Conservation (phyloP, 2,329 filamentous ascomycete species). For the Paecilomyces formosus region DNA sequence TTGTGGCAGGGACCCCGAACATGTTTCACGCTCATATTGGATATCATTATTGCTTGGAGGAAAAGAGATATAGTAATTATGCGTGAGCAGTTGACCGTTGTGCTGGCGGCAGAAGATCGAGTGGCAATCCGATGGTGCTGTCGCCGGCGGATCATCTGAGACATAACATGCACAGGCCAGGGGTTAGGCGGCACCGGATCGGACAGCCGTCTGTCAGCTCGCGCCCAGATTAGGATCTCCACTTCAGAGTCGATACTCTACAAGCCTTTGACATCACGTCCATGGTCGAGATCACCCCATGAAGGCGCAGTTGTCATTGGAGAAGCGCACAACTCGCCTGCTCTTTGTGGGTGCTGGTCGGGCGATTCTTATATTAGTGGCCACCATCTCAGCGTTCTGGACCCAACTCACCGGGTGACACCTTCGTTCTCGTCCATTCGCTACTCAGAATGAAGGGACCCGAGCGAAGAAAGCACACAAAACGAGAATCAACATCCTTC, state of each 20-base stretch:
- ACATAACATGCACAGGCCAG: not conserved
- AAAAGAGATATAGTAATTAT: not conserved
- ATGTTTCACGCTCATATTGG: not conserved
- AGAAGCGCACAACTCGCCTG: not conserved
- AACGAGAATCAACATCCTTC: not conserved
- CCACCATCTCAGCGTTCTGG: not conserved
- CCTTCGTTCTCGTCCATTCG: not conserved
- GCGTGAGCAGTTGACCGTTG: not conserved
- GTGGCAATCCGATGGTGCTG: not conserved
- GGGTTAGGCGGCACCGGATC: not conserved
- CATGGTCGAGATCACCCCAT: not conserved
- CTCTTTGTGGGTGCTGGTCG: not conserved
- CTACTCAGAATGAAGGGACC: not conserved
- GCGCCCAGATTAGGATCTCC: not conserved
- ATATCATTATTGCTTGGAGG: not conserved
- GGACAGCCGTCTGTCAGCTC: slow-evolving; percentile 6
- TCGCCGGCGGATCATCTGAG: not conserved
- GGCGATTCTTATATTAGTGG: not conserved
- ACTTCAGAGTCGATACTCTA: slow-evolving; percentile 1
- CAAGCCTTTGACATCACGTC: not conserved
- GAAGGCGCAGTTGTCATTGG: not conserved
- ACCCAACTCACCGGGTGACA: not conserved
- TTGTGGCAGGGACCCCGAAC: not conserved
- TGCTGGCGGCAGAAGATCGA: not conserved
- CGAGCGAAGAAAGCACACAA: not conserved